A percentile compares a stretch with the other conserved stretches of the same genome.
phyloP scores from a whole-genome alignment of 768 basidiomycete genomes.

The Suillus occidentalis region DNA sequence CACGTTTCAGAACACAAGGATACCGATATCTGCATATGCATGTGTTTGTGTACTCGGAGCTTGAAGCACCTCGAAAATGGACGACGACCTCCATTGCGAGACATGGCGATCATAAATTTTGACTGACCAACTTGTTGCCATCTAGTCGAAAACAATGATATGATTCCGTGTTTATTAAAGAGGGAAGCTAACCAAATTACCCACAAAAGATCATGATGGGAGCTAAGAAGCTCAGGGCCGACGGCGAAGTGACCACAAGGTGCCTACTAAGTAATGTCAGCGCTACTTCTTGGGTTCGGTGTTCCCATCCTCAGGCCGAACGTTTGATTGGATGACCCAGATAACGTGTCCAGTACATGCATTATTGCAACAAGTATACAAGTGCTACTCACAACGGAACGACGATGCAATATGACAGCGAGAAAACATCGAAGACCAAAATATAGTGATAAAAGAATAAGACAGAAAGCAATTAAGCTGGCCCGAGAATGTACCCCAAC shows the following conservation, averaged over 20 bases:
- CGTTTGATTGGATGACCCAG: background rate
- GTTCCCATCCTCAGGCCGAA: background rate
- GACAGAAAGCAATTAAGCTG: constrained; percentile 32
- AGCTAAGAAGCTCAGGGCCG: constrained; percentile 10
- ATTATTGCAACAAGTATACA: constrained; percentile 22
- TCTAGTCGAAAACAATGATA: background rate
- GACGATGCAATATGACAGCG: constrained; percentile 27
- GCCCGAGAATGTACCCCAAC: constrained; percentile 29
- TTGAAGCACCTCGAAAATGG: background rate
- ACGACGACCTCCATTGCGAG: background rate
- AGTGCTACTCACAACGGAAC: constrained; percentile 28
- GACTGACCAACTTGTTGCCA: background rate
- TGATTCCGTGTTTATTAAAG: background rate
- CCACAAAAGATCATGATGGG: background rate
- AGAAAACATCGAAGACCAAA: constrained; percentile 29
- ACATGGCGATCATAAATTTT: background rate
- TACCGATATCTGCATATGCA: background rate
- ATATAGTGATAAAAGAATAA: constrained; percentile 27
- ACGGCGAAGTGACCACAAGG: constrained; percentile 8
- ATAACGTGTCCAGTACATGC: constrained; percentile 8
- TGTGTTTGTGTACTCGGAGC: background rate
- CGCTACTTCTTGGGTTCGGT: background rate
- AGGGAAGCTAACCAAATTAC: background rate
- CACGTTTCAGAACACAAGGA: background rate
- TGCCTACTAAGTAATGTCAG: background rate